Percentiles rank a stretch among this genome's conserved stretches.
Evolutionary conservation across 257 asterid genomes (phyloP).

Genomic region (Fraxinus anomala): DNA sequence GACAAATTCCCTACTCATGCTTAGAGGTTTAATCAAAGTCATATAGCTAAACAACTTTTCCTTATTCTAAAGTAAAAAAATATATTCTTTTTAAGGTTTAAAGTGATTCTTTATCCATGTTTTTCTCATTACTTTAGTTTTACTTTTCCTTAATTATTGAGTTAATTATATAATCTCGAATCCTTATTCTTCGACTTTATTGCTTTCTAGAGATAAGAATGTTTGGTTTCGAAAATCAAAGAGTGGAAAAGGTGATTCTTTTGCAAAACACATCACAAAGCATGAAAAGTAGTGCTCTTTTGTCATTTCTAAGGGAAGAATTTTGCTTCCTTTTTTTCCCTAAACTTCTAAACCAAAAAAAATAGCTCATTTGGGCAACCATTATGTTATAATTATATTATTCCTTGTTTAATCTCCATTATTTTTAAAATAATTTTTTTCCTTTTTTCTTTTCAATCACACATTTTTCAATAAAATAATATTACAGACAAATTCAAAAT

Average conservation of each 20-base stretch:
- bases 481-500: too few relatives aligned
- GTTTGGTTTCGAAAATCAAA: slow-evolving; percentile 61
- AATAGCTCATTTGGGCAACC: slow-evolving; percentile 33
- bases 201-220: slow-evolving; percentile 68
- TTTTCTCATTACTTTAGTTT: slow-evolving; percentile 1
- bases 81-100: slow-evolving; percentile 36
- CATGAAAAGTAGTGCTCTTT: slow-evolving; percentile 57
- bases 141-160: slow-evolving; percentile 4
- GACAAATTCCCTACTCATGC: slow-evolving; percentile 57
- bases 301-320: slow-evolving; percentile 35
- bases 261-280: slow-evolving; percentile 54
- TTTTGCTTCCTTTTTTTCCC: slow-evolving; percentile 14
- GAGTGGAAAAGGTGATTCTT: slow-evolving; percentile 37
- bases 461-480: too few relatives aligned
- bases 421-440: too few relatives aligned
- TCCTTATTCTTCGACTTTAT: slow-evolving; percentile 43
- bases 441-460: too few relatives aligned
- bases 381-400: slow-evolving; percentile 25
- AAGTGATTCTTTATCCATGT: slow-evolving; percentile 39
- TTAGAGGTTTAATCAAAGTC: slow-evolving; percentile 39
- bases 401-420: too few relatives aligned
- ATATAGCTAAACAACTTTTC: slow-evolving; percentile 42
- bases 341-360: slow-evolving; percentile 38
- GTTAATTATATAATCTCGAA: slow-evolving; percentile 13
- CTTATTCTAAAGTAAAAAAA: slow-evolving; percentile 42